Evolutionary conservation across 1,284 basidiomycete species (phyloP).

Genomic region (Melampsora larici-populina): DNA sequence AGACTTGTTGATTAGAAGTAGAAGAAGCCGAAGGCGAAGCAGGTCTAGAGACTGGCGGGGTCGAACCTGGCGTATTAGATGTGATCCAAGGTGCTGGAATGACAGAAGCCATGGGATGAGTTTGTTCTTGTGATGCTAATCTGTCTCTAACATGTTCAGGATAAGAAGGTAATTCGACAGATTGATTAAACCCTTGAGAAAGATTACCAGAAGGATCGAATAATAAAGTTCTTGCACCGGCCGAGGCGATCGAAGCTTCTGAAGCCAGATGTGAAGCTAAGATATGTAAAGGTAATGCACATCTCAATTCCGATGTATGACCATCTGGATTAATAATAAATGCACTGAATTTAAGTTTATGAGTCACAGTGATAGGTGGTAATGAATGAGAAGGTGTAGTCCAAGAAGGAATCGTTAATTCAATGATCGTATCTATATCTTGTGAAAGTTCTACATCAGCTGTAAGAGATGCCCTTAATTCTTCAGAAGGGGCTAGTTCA

Average conservation of each 20-base stretch:
- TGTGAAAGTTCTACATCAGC: conserved; percentile 47
- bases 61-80: conserved; percentile 45
- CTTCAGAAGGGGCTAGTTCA: conserved; percentile 8
- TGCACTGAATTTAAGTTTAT: conserved; percentile 56
- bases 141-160: conserved; percentile 81
- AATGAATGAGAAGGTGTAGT: conserved; percentile 62
- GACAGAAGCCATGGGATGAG: conserved; percentile 55
- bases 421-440: conserved; percentile 48
- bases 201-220: conserved; percentile 57
- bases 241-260: conserved; percentile 69
- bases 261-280: conserved; percentile 69
- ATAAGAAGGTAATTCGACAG: conserved; percentile 75
- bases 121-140: conserved; percentile 72
- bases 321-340: conserved; percentile 50
- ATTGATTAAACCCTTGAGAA: conserved; percentile 53
- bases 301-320: conserved; percentile 75
- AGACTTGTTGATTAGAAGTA: neutral
- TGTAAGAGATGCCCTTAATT: conserved; percentile 5
- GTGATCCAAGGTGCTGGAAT: conserved; percentile 48
- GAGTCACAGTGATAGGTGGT: conserved; percentile 45
- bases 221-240: conserved; percentile 67
- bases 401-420: conserved; percentile 51
- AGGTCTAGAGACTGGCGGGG: conserved; percentile 48
- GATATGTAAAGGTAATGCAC: conserved; percentile 79
- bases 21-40: conserved; percentile 19